phyloP scores from a whole-genome alignment of 2,329 filamentous ascomycete species.

The Teratosphaeria epicoccoides region DNA sequence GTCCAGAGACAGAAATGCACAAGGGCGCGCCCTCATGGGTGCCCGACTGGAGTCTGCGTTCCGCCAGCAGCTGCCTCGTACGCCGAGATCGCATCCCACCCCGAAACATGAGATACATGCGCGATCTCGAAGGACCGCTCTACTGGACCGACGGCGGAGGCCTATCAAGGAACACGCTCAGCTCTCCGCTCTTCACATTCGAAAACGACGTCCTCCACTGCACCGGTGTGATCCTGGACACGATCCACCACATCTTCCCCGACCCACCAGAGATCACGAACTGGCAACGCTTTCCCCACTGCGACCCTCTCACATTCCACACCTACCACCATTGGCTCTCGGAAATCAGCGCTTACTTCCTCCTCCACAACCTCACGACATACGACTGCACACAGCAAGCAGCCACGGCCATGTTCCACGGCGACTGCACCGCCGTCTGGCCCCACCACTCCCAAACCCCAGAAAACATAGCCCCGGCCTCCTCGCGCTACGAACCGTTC shows the following conservation, averaged over 20 bases:
- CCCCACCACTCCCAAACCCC: constrained; percentile 4
- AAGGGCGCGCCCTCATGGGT: constrained; percentile 4
- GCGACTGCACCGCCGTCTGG: constrained; percentile 4
- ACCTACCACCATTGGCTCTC: background rate
- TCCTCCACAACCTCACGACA: background rate
- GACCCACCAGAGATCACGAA: constrained; percentile 4
- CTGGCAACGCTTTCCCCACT: constrained; percentile 1
- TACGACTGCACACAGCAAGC: constrained; percentile 1
- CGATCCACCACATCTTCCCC: constrained; percentile 3
- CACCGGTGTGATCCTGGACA: constrained; percentile 5
- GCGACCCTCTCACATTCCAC: background rate
- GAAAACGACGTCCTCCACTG: background rate
- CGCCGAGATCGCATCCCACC: constrained; percentile 5
- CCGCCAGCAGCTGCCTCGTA: constrained; percentile 5
- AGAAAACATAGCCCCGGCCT: background rate
- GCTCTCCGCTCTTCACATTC: constrained; percentile 2
- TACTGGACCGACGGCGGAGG: constrained; percentile 7
- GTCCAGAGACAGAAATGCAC: constrained; percentile 1
- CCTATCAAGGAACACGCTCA: background rate
- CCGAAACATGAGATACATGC: background rate
- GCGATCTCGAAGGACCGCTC: background rate
- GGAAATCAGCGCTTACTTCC: background rate
- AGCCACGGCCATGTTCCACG: constrained; percentile 6
- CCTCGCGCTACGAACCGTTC: background rate
- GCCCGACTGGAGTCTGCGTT: constrained; percentile 4